Conservation (phyloP, 345 rosid genomes). For the Aegle marmelos region DNA sequence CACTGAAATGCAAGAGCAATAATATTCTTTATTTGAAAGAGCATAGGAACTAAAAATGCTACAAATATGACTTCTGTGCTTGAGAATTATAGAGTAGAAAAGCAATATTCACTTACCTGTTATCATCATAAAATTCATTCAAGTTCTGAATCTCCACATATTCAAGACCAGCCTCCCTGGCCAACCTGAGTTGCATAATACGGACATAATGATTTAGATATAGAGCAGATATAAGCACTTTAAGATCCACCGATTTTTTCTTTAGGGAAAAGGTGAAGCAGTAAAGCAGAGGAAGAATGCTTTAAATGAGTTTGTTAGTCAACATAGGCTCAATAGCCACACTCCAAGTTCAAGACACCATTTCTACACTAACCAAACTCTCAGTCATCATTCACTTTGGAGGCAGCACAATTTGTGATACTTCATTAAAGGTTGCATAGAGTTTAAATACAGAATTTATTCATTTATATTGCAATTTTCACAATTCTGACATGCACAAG, state of each 20-base stretch:
- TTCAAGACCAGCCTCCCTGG: constrained; percentile 95
- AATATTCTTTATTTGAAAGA: too few relatives aligned
- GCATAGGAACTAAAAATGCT: not conserved
- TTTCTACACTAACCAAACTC: not conserved
- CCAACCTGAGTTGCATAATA: constrained; percentile 56
- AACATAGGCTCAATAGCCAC: not conserved
- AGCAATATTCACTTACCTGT: constrained; percentile 44
- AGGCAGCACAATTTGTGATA: not conserved
- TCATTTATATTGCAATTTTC: not conserved
- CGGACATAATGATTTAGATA: not conserved
- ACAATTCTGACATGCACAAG: not conserved
- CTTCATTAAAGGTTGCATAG: not conserved
- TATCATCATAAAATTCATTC: constrained; percentile 90
- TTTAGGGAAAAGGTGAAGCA: not conserved
- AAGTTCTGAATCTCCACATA: constrained; percentile 92
- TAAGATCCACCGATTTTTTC: not conserved
- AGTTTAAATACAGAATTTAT: not conserved
- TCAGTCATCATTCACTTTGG: not conserved
- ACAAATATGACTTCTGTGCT: not conserved
- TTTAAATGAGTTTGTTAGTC: constrained; percentile 4
- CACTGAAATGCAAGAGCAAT: not conserved
- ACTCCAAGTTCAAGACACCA: not conserved
- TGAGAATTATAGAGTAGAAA: not conserved
- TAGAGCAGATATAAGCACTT: not conserved
- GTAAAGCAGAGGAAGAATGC: not conserved